Evolutionary conservation across 768 basidiomycete species (phyloP), one percentile per base, ranked within the genome.

Genomic region (Boletellus emodensis): DNA sequence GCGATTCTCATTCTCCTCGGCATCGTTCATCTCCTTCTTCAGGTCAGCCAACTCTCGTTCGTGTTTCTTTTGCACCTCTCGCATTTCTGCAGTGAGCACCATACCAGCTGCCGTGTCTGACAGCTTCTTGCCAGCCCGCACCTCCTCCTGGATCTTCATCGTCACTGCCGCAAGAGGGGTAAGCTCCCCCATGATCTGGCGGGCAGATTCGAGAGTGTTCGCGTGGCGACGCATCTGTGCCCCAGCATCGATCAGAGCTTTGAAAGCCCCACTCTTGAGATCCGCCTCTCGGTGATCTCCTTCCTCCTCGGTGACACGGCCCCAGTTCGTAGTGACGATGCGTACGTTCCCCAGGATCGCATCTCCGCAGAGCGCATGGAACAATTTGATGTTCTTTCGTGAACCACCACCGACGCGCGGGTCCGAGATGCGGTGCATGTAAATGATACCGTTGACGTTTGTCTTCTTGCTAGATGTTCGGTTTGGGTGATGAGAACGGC

Each of bases 141-240:
- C 64, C 53, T 82, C 79, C 11, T 62, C 55, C 55, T 81, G 79
- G 38, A 82, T 75, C 28, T 69, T 71, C 7, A 79, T 64, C 1
- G 69, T 58, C 2, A 68, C 35, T 0, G 76, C 69, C 11, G 54
- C 50, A 11, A 71, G 71, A 22, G 54, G 52, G 3, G 76, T 46
- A 40, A 82, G 60, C 4, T 62, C 60, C 0, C 66, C 65, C 1
- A 81, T 46, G 44, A 81, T 74, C 3, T 46, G 54, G 6, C 66
- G 68, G 2, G 74, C 79, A 6, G 77, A 77, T 28, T 66, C 61
- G 1, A 64, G 32, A 7, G 67, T 71, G 43, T 71, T 67, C 35
- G 65, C 50, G 50, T 77, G 72, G 10, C 76, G 72, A 10, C 62
- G 47, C 9, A 77, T 53, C 18, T 61, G 56, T 8, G 75, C 76